Conservation (phyloP, 768 basidiomycete genomes). For the Rhodotorula toruloides region DNA sequence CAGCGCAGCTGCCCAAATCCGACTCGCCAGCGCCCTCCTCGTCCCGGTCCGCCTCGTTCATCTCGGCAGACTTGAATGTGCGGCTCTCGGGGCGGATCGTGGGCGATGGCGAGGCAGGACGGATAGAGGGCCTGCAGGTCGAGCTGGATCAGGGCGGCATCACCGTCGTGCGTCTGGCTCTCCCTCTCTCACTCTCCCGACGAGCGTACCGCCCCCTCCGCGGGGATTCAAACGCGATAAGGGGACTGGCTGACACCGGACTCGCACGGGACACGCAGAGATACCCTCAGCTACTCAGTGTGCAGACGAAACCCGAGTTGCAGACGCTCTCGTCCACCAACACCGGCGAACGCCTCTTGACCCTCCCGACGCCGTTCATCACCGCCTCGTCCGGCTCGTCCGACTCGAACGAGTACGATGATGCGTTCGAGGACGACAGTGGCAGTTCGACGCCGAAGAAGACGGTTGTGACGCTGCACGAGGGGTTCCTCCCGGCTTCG, state of each 20-base stretch:
- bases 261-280: not conserved
- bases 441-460: not conserved
- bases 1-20: not conserved
- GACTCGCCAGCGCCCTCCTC: not conserved
- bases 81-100: slow-evolving; percentile 6
- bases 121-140: slow-evolving; percentile 18
- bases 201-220: not conserved
- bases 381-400: too few relatives aligned
- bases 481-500: slow-evolving; percentile 4
- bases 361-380: slow-evolving; percentile 28
- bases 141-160: slow-evolving; percentile 12
- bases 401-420: not conserved
- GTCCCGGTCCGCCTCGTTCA: slow-evolving; percentile 2
- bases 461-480: slow-evolving; percentile 14
- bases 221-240: not conserved
- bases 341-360: slow-evolving; percentile 23
- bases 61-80: slow-evolving; percentile 20
- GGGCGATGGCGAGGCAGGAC: not conserved
- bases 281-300: slow-evolving; percentile 21
- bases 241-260: not conserved
- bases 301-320: slow-evolving; percentile 16
- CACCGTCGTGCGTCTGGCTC: slow-evolving; percentile 23
- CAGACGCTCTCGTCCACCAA: slow-evolving; percentile 34
- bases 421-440: not conserved
- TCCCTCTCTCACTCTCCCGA: not conserved